A percentile compares a stretch with the other conserved stretches of the same genome.
phyloP scores from a whole-genome alignment of 1,284 basidiomycete species.

The Wolfiporia cocos region DNA sequence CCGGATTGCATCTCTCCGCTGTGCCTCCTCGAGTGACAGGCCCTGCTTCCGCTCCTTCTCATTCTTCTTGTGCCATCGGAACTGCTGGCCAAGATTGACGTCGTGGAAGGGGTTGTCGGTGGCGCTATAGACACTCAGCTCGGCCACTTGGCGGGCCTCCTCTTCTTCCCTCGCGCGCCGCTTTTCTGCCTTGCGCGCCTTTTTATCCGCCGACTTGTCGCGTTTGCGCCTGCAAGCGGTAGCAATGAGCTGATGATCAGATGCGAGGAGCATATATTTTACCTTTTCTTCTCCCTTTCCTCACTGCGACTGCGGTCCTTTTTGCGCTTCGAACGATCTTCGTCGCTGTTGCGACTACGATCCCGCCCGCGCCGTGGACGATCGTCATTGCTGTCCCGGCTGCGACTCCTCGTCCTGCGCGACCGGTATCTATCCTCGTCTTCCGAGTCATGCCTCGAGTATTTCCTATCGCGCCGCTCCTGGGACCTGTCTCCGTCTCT shows the following conservation, averaged over 20 bases:
- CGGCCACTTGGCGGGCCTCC: constrained; percentile 81
- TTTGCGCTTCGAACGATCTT: constrained; percentile 29
- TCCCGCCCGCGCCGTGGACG: constrained; percentile 36
- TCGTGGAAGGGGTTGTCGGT: constrained; percentile 98
- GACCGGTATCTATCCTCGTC: constrained; percentile 27
- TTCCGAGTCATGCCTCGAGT: constrained; percentile 27
- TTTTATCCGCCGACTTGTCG: constrained; percentile 74
- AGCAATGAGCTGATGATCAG: not conserved
- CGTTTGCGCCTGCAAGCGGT: constrained; percentile 57
- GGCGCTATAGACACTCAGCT: constrained; percentile 89
- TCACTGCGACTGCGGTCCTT: constrained; percentile 33
- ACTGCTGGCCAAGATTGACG: constrained; percentile 90
- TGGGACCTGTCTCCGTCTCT: constrained; percentile 5
- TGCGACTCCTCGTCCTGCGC: constrained; percentile 35
- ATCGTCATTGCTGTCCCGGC: constrained; percentile 31
- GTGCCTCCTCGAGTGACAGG: constrained; percentile 74
- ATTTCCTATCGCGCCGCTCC: constrained; percentile 21
- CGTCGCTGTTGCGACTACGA: constrained; percentile 31
- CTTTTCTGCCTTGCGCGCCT: constrained; percentile 77
- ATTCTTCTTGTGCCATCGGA: constrained; percentile 97
- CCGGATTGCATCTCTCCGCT: constrained; percentile 74
- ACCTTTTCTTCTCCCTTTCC: constrained; percentile 54
- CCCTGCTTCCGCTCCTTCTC: constrained; percentile 94
- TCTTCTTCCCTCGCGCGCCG: constrained; percentile 79
- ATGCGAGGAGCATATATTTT: too few relatives aligned